Conservation (phyloP, 805 yeast genomes). For the Starmera caribaea region DNA sequence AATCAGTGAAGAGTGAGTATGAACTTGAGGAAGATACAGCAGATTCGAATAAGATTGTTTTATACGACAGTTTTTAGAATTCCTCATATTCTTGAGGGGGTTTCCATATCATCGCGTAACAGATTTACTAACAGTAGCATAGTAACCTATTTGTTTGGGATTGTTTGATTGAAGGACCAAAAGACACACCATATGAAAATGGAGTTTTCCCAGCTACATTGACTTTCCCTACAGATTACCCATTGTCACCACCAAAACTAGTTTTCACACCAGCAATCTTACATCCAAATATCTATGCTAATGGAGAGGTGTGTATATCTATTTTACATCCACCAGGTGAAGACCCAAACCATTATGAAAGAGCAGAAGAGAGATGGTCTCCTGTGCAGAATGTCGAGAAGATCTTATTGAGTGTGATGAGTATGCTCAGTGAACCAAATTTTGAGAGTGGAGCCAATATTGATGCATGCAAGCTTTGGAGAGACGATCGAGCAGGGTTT, state of each 20-base stretch:
- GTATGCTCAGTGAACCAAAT: conserved; percentile 96
- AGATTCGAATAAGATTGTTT: no score
- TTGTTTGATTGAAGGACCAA: conserved; percentile 75
- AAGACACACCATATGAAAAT: conserved; percentile 76
- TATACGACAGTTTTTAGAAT: no score
- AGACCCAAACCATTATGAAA: conserved; percentile 91
- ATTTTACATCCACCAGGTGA: conserved; percentile 95
- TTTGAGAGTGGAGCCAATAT: conserved; percentile 92
- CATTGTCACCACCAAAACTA: conserved; percentile 72
- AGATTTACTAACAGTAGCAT: conserved; percentile 1
- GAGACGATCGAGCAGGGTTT: conserved; percentile 69
- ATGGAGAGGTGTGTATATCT: conserved; percentile 93
- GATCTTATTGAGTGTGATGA: conserved; percentile 82
- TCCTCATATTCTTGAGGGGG: no score
- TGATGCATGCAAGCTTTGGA: conserved; percentile 76
- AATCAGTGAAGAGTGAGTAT: conserved; percentile 43
- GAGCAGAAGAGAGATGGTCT: conserved; percentile 96
- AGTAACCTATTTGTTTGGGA: conserved; percentile 70
- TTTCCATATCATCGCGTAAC: no score
- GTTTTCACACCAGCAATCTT: conserved; percentile 71
- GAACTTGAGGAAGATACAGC: no score
- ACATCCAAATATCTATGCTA: conserved; percentile 91
- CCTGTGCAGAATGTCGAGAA: conserved; percentile 98
- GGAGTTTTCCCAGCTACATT: conserved; percentile 78
- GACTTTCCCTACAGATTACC: conserved; percentile 71